These are phyloP conservation scores for Vishniacozyma victoriae DNA, from an alignment of 768 basidiomycete species.

Conservation along the genomic window DNA sequence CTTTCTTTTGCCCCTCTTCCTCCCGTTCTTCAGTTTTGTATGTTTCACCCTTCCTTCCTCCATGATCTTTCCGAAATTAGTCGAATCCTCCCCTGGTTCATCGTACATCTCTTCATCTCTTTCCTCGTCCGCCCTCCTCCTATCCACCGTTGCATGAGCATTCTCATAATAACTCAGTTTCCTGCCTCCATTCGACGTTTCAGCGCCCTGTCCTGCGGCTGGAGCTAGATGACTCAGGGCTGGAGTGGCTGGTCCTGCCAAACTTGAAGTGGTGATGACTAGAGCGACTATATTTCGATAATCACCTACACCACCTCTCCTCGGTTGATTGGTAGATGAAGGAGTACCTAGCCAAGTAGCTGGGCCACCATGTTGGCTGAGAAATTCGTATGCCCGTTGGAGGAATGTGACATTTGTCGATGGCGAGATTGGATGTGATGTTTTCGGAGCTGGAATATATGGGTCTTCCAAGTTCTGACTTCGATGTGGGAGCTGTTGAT, in stretches of 20 bases:
- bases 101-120: too few species aligned
- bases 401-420: constrained; percentile 12
- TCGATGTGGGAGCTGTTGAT: constrained; percentile 15
- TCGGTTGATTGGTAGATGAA: neutral
- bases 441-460: constrained; percentile 29
- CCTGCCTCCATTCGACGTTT: constrained; percentile 22
- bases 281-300: constrained; percentile 21
- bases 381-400: constrained; percentile 12
- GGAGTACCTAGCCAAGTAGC: constrained; percentile 18
- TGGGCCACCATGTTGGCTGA: constrained; percentile 2
- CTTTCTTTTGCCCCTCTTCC: constrained; percentile 21
- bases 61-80: constrained; percentile 16
- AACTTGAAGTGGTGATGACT: constrained; percentile 22
- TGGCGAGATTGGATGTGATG: constrained; percentile 17
- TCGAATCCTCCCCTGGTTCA: constrained; percentile 4
- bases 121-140: constrained; percentile 12
- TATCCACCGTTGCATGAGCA: constrained; percentile 11
- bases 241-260: constrained; percentile 24
- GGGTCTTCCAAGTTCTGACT: constrained; percentile 32
- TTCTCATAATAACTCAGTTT: constrained; percentile 25
- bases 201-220: constrained; percentile 21
- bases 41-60: constrained; percentile 11
- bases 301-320: neutral
- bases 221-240: constrained; percentile 28
- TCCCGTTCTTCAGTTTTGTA: constrained; percentile 9